A percentile compares a stretch with the other conserved stretches of the same genome.
Evolutionary conservation across 371 early-diverging fungal species (phyloP).

Genomic region (Dipsacomyces acuminosporus): DNA sequence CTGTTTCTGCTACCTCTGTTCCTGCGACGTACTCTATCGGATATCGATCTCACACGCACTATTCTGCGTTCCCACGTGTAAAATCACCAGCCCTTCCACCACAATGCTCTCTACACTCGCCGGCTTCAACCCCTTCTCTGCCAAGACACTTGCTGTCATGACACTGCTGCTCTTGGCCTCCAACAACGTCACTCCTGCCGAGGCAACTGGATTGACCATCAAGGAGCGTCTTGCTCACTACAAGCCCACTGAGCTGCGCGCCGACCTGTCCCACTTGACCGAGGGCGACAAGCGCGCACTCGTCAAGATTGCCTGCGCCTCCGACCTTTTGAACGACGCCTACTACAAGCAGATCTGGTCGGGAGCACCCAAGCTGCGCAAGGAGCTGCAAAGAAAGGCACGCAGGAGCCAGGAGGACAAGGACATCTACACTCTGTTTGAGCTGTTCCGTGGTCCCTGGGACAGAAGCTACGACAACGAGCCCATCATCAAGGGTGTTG

Average conservation of each 20-base stretch:
- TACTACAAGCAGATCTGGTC: slow-evolving; percentile 72
- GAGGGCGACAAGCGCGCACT: slow-evolving; percentile 60
- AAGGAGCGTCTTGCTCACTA: slow-evolving; percentile 49
- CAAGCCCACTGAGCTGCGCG: slow-evolving; percentile 54
- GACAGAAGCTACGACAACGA: slow-evolving; percentile 55
- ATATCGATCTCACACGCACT: not conserved
- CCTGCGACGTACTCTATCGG: not conserved
- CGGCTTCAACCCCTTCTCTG: not conserved
- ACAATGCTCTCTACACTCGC: not conserved
- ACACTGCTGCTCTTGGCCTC: not conserved
- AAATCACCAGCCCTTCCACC: too few relatives aligned
- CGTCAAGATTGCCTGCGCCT: slow-evolving; percentile 61
- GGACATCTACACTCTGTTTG: slow-evolving; percentile 54
- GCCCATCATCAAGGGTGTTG: slow-evolving; percentile 58
- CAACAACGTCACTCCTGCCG: slow-evolving; percentile 1
- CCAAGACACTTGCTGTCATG: slow-evolving; percentile 4
- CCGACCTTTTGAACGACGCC: slow-evolving; percentile 57
- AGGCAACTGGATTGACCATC: slow-evolving; percentile 7
- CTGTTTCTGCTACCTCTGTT: not conserved
- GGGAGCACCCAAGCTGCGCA: slow-evolving; percentile 57
- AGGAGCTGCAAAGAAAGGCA: slow-evolving; percentile 45
- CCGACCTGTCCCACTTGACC: slow-evolving; percentile 58
- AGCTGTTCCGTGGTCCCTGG: slow-evolving; percentile 73
- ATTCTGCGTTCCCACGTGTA: not conserved
- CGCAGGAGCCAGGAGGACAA: slow-evolving; percentile 21